phyloP scores from a whole-genome alignment of 2,329 filamentous ascomycete genomes.

The Zymoseptoria ardabiliae region DNA sequence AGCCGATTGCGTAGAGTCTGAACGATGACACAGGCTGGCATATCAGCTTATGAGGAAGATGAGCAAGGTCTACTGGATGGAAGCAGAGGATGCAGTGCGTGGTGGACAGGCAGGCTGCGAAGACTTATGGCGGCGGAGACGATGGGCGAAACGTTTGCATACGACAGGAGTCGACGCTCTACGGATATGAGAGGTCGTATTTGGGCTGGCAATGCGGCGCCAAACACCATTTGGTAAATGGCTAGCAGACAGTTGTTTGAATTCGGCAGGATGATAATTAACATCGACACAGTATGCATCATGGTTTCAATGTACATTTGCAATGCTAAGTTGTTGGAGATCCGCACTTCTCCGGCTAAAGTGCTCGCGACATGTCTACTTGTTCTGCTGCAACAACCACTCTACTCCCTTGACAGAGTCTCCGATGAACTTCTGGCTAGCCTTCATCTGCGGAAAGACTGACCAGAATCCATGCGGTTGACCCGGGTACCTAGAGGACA shows the following conservation, averaged over 20 bases:
- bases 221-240: neutral
- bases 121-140: too few species aligned
- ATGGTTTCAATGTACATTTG: neutral
- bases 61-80: neutral
- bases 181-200: neutral
- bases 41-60: neutral
- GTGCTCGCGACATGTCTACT: neutral
- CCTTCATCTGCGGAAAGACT: slow-evolving; percentile 21
- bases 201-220: neutral
- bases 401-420: slow-evolving; percentile 24
- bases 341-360: too few species aligned
- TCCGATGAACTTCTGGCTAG: slow-evolving; percentile 22
- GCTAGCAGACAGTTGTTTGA: neutral
- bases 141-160: neutral
- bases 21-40: neutral
- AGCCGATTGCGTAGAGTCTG: slow-evolving; percentile 35
- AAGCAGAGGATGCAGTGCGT: neutral
- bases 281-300: neutral
- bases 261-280: neutral
- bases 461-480: slow-evolving; percentile 39
- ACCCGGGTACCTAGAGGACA: slow-evolving; percentile 27
- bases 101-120: neutral
- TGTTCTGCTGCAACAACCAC: slow-evolving; percentile 26
- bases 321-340: too few species aligned
- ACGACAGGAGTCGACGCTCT: neutral